Base-by-base conservation (phyloP, 176 grass and related monocot species). In the Tillandsia leiboldiana region DNA sequence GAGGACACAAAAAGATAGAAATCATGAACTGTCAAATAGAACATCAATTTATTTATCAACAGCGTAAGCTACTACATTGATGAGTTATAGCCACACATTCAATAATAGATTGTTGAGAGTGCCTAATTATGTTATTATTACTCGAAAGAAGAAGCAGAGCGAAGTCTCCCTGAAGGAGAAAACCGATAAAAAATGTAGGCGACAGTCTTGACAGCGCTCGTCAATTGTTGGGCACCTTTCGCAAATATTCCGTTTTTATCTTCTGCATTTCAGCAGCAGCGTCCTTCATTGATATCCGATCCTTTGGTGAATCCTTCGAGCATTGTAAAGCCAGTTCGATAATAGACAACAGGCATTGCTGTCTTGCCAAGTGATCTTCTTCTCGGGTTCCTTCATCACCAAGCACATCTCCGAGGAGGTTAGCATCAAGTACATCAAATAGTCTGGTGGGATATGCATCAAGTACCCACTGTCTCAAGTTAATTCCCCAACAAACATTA, bases 391-490 rank as follows among this genome's bases (percentile, higher is more conserved):
- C 10, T 47, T 15, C 1, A 49, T 67, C 65, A 20, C 12, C 33
- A 47, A 15, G 9, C 14, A 12, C 2, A 54, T 70, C 27, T 70
- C 8, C 13, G 48, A 54, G 12, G 23, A 78, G 51, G 48, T 50
- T 49, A 18, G 42, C 51, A 57, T 78, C 66, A 2, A 78, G 8
- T 22, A 78, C 66, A 14, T 78, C 20, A 17, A 50, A 6, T 4
- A 78, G 51, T 61, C 51, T 42, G 8, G 18, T 49, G 14, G 75
- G 66, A 78, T 51, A 71, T 17, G 67, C 67, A 78, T 78, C 53
- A 11, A 42, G 26, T 17, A 78, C 75, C 75, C 75, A 78, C 33
- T 70, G 75, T 47, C 75, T 59, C 65, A 78, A 69, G 66, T 33
- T 15, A 53, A 70, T 12, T 63, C 52, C 63, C 53, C 75, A 12